phyloP scores from a whole-genome alignment of 2,329 filamentous ascomycete genomes.

The Cercospora nicotianae region DNA sequence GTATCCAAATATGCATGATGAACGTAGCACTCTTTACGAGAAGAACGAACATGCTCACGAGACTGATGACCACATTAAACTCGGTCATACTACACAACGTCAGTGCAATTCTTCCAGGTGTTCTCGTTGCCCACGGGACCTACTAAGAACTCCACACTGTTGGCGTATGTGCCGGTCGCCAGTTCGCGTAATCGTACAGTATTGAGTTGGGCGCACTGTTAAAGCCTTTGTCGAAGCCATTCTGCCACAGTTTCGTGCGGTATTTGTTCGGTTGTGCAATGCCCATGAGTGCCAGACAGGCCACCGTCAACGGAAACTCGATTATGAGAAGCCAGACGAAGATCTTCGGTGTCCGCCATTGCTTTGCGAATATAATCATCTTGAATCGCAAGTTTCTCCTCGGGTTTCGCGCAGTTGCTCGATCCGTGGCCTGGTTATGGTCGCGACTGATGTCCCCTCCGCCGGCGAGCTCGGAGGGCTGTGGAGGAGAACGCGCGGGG shows the following conservation, averaged over 20 bases:
- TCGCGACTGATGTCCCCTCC: neutral
- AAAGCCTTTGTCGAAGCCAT: slow-evolving; percentile 68
- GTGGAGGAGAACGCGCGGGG: neutral
- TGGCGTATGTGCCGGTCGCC: slow-evolving; percentile 61
- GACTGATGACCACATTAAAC: slow-evolving; percentile 74
- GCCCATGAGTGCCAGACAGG: slow-evolving; percentile 68
- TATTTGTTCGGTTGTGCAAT: slow-evolving; percentile 73
- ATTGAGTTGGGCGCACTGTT: slow-evolving; percentile 71
- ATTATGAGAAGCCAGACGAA: slow-evolving; percentile 60
- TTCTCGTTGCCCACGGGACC: slow-evolving; percentile 42
- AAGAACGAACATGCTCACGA: slow-evolving; percentile 74
- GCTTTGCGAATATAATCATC: slow-evolving; percentile 43
- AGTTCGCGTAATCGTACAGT: slow-evolving; percentile 72
- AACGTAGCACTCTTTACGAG: slow-evolving; percentile 68
- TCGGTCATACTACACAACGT: slow-evolving; percentile 61
- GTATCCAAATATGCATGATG: slow-evolving; percentile 70
- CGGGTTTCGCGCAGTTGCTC: neutral
- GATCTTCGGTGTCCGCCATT: slow-evolving; percentile 55
- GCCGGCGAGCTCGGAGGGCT: neutral
- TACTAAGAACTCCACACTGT: slow-evolving; percentile 73
- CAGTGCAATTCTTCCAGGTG: slow-evolving; percentile 3
- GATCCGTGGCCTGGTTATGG: neutral
- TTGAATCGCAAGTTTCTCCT: neutral
- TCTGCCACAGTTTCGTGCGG: slow-evolving; percentile 69
- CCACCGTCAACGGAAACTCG: slow-evolving; percentile 66